These are phyloP conservation scores for Cutaneotrichosporon sp. DNA, from an alignment of 1,284 basidiomycete species.

Conservation along the genomic window DNA sequence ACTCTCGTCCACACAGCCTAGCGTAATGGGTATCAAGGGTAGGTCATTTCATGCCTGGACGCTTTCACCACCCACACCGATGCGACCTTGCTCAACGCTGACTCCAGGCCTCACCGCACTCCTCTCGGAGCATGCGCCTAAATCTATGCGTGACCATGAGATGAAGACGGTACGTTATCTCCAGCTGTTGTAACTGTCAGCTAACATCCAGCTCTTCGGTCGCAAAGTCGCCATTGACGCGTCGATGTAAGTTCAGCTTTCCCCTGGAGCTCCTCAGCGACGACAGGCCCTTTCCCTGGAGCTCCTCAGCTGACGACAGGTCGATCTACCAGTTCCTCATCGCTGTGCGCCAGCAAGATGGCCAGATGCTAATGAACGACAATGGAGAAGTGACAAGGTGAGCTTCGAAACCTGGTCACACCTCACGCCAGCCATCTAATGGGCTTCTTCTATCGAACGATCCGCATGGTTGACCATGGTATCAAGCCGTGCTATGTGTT, in stretches of 20 bases:
- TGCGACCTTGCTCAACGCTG: not conserved
- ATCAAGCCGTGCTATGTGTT: conserved; percentile 99
- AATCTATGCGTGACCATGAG: conserved; percentile 82
- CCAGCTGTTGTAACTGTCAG: not conserved
- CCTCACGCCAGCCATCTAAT: conserved; percentile 73
- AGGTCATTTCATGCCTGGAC: not conserved
- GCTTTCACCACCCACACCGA: not conserved
- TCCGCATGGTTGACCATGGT: conserved; percentile 97
- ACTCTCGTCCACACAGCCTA: not conserved
- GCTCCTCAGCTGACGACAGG: conserved; percentile 34
- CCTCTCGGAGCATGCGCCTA: conserved; percentile 84
- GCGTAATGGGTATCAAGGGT: conserved; percentile 48
- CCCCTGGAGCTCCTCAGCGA: conserved; percentile 6
- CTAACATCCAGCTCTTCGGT: conserved; percentile 67
- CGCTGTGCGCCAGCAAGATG: conserved; percentile 92
- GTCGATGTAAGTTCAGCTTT: conserved; percentile 67
- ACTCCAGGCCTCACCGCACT: conserved; percentile 75
- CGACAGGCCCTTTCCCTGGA: conserved; percentile 29
- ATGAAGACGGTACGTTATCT: conserved; percentile 70
- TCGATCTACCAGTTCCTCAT: conserved; percentile 83
- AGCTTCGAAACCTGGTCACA: conserved; percentile 23
- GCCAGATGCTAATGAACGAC: conserved; percentile 95
- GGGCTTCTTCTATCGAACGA: conserved; percentile 97
- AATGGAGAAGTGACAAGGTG: conserved; percentile 89
- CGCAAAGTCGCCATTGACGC: conserved; percentile 99